phyloP scores from a whole-genome alignment of 2,329 filamentous ascomycete genomes.

The Trichoderma atroviride region DNA sequence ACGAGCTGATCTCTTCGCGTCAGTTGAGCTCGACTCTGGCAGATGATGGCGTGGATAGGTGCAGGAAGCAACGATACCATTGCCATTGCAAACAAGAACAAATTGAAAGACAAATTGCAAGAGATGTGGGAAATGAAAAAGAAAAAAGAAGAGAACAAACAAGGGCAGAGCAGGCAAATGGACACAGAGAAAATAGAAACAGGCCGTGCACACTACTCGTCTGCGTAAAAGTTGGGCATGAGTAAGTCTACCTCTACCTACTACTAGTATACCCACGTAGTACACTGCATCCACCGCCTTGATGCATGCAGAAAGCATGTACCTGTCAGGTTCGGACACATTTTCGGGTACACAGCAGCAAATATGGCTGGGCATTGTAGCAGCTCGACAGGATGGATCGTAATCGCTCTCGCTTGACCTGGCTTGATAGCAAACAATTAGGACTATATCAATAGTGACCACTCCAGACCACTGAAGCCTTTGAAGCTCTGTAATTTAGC shows the following conservation, averaged over 20 bases:
- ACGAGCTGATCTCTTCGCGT: not conserved
- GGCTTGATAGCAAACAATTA: not conserved
- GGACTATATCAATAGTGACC: not conserved
- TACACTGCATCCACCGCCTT: not conserved
- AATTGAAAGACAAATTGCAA: not conserved
- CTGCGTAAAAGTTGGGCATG: not conserved
- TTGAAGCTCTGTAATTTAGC: not conserved
- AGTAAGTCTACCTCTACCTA: not conserved
- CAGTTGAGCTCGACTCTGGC: not conserved
- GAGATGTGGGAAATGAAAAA: not conserved
- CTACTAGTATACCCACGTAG: not conserved
- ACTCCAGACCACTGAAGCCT: not conserved
- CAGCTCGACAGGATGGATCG: not conserved
- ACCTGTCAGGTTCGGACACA: not conserved
- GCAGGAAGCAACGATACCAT: not conserved
- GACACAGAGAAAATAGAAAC: not conserved
- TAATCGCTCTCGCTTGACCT: not conserved
- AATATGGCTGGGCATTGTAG: not conserved
- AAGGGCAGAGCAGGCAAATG: not conserved
- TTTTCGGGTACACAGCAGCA: not conserved
- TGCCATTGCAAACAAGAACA: not conserved
- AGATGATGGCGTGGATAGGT: not conserved
- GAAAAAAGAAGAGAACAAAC: not conserved
- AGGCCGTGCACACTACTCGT: not conserved
- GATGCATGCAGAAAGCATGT: not conserved